Percentiles rank a stretch among this genome's conserved stretches.
Conservation (phyloP, 1,284 basidiomycete species). For the Anthracocystis walkeri region DNA sequence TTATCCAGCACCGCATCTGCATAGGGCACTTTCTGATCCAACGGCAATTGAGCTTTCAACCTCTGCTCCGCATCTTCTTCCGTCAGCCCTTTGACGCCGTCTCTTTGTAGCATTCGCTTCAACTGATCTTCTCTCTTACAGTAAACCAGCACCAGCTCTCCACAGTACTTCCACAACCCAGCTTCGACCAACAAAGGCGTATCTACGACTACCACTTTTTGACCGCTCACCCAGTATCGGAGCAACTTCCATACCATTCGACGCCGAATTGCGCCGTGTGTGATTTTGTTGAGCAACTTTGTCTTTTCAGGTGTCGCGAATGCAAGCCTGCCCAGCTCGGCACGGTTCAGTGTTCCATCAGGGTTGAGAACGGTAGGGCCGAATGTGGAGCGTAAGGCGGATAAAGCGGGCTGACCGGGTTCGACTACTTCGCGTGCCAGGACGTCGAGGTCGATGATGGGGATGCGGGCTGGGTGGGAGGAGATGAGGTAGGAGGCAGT, state of each 20-base stretch:
- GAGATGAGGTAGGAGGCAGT: conserved; percentile 84
- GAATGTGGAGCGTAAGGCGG: conserved; percentile 78
- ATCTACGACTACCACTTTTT: conserved; percentile 85
- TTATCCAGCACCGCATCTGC: conserved; percentile 92
- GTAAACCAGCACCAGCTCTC: conserved; percentile 86
- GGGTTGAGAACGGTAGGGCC: conserved; percentile 77
- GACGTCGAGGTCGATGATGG: conserved; percentile 91
- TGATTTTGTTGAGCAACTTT: conserved; percentile 82
- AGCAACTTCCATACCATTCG: conserved; percentile 81
- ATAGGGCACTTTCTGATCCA: conserved; percentile 82
- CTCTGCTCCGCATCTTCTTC: conserved; percentile 76
- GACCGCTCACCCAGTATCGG: conserved; percentile 80
- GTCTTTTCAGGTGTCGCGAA: conserved; percentile 78
- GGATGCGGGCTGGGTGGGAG: conserved; percentile 74
- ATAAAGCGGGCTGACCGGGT: conserved; percentile 82
- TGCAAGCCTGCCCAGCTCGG: conserved; percentile 84
- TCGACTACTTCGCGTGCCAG: conserved; percentile 88
- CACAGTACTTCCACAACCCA: conserved; percentile 86
- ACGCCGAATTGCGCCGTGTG: conserved; percentile 87
- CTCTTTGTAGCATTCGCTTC: conserved; percentile 62
- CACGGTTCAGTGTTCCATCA: conserved; percentile 83
- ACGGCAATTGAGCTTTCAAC: conserved; percentile 83
- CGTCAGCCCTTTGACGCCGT: conserved; percentile 70
- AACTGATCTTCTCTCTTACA: conserved; percentile 70
- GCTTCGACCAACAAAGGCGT: conserved; percentile 94